These are phyloP conservation scores for Exsudoporus frostii DNA, from an alignment of 768 basidiomycete species.

Conservation along the genomic window DNA sequence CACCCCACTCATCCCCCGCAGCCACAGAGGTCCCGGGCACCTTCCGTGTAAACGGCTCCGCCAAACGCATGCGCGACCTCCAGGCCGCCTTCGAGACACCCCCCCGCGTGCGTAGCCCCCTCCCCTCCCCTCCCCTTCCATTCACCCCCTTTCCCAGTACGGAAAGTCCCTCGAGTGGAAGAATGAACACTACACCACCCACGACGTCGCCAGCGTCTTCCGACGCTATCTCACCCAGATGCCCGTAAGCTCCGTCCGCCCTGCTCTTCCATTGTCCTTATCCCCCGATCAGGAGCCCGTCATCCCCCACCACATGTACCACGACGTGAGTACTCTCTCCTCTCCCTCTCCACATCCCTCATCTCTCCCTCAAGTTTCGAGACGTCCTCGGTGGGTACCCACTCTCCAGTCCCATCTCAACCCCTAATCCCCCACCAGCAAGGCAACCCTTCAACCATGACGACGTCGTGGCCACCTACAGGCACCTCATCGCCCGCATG, in stretches of 20 bases:
- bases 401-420: neutral
- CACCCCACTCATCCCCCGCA: slow-evolving; percentile 17
- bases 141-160: slow-evolving; percentile 51
- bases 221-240: slow-evolving; percentile 93
- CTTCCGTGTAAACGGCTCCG: slow-evolving; percentile 95
- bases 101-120: slow-evolving; percentile 58
- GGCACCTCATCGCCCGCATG: slow-evolving; percentile 77
- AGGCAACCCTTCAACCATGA: slow-evolving; percentile 67
- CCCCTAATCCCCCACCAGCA: slow-evolving; percentile 39
- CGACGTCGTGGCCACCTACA: slow-evolving; percentile 76
- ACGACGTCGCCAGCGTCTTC: slow-evolving; percentile 97
- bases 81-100: slow-evolving; percentile 88
- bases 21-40: slow-evolving; percentile 92
- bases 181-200: slow-evolving; percentile 80
- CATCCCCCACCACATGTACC: slow-evolving; percentile 88
- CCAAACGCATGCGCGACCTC: slow-evolving; percentile 92
- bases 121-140: neutral
- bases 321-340: slow-evolving; percentile 56
- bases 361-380: slow-evolving; percentile 55
- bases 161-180: slow-evolving; percentile 94
- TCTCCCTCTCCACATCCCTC: slow-evolving; percentile 3
- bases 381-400: slow-evolving; percentile 61
- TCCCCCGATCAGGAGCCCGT: slow-evolving; percentile 73
- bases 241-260: slow-evolving; percentile 63
- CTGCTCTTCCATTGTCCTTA: slow-evolving; percentile 1